Conservation (phyloP, 352 stramenopile species). For the Pythium grandisporangium region DNA sequence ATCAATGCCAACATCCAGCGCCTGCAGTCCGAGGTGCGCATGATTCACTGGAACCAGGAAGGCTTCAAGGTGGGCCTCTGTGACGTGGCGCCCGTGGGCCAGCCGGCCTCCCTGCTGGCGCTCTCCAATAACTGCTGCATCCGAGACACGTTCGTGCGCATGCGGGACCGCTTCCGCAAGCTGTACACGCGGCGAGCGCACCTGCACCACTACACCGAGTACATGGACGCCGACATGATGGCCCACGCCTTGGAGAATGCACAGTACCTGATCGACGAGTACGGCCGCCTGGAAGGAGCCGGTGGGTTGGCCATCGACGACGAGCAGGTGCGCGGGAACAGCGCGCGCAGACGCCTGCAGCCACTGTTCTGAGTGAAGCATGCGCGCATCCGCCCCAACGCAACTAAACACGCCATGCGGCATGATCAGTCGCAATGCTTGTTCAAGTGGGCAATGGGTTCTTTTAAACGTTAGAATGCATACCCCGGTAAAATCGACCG, state of each 20-base stretch:
- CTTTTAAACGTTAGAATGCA: no score
- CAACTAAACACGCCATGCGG: no score
- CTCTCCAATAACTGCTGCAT: conserved; percentile 87
- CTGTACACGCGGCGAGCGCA: conserved; percentile 75
- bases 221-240: conserved; percentile 52
- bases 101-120: conserved; percentile 60
- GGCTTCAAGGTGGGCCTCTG: conserved; percentile 87
- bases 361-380: conserved; percentile 16
- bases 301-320: conserved; percentile 4
- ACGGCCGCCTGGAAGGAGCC: conserved; percentile 41
- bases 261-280: conserved; percentile 51
- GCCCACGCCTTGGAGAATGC: conserved; percentile 50
- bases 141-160: conserved; percentile 66
- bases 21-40: conserved; percentile 68
- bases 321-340: conserved; percentile 6
- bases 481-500: no score
- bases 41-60: conserved; percentile 89
- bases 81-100: conserved; percentile 43
- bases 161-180: conserved; percentile 67
- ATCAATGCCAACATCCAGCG: conserved; percentile 85
- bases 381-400: not conserved
- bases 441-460: no score
- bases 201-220: conserved; percentile 85
- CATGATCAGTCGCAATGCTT: no score
- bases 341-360: conserved; percentile 20